Evolutionary conservation across 768 basidiomycete genomes (phyloP), one percentile per base, ranked within the genome.

Genomic region (Fomitopsis pulvina): DNA sequence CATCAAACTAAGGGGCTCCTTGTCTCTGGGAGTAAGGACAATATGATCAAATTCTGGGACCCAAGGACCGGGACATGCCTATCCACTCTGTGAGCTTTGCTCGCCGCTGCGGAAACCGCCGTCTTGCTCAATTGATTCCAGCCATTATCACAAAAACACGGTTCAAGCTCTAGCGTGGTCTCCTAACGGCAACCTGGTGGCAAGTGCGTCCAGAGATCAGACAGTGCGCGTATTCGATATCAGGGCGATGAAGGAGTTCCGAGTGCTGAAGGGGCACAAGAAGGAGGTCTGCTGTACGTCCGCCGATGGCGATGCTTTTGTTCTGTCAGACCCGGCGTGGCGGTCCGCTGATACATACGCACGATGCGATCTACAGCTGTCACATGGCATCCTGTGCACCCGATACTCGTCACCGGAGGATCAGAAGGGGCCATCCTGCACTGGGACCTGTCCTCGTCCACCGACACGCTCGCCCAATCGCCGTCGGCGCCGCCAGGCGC

Each of bases 31-130:
- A 92, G 90, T 59, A 98, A 98, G 68, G 96, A 99, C 68, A 96
- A 97, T 66, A 80, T 92, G 58, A 92, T 98, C 68, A 98, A 98
- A 61, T 99, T 99, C 69, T 99, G 96, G 96, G 96, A 99, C 65
- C 96, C 96, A 20, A 77, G 96, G 30, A 92, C 91, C 9, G 91
- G 88, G 29, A 93, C 89, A 0, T 82, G 85, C 9, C 76, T 99
- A 6, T 91, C 92, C 4, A 96, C 94, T 0, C 69, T 97, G 93
- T 94, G 64, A 52, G 85, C 68, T 45, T 4, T 50, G 14, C 24
- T 25, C 6, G 30, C 26, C 24, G n/a, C n/a, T n/a, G n/a, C 20
- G 9, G 12, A 20, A 12, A 4, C 7, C 10, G 22, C 20, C 18
- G 20, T 27, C 20, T 42, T 50, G 16, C 28, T 30, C 18, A 21